Base-by-base conservation (phyloP, 2,329 filamentous ascomycete genomes). In the Ophiocordyceps sinensis region DNA sequence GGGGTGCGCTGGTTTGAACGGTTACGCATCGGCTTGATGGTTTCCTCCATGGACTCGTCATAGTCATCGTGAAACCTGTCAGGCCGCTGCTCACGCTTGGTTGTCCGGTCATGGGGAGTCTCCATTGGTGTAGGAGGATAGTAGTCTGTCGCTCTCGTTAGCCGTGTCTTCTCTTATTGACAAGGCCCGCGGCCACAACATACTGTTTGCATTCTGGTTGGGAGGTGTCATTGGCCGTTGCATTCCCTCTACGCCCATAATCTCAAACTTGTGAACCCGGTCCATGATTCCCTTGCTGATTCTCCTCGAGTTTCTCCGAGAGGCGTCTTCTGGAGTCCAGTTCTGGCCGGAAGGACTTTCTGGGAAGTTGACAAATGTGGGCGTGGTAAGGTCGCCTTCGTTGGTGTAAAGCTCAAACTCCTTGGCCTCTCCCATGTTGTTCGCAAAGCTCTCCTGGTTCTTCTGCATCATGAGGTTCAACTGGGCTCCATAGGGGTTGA, bases 111-210 rank as follows among this genome's bases (percentile, higher is more conserved):
- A 46, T 70, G 67, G 36, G 80, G 79, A 17, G 77, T 82, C 40
- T 77, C 74, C 51, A 71, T 73, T 41, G 82, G 80, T 26, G 81
- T 85, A 37, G 79, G 72, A 43, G 80, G 80, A 48, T 75, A 74
- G 51, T 76, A 79, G 48, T 65, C 78, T 79, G 44, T 9, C 13
- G 29, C 45, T 37, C 42, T 39, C 38, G 40, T 44, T 28, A 28
- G 14, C 39, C 11, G 44, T n/a, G 39, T 40, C 40, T 28, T 34
- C 34, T 45, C 28, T 42, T 19, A 23, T 32, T 32, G 37, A 14
- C 17, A 9, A 26, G 36, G 19, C 19, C 19, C 19, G 19, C 19
- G 19, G 29, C 35, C 37, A 30, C 13, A 29, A 51, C 76, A 63
- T 65, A 82, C 80, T 67, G 51, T 64, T 64, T 53, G 62, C 67